Evolutionary conservation across 495 filamentous ascomycete species (phyloP).

Genomic region (Hypoxylon lienhwacheense): DNA sequence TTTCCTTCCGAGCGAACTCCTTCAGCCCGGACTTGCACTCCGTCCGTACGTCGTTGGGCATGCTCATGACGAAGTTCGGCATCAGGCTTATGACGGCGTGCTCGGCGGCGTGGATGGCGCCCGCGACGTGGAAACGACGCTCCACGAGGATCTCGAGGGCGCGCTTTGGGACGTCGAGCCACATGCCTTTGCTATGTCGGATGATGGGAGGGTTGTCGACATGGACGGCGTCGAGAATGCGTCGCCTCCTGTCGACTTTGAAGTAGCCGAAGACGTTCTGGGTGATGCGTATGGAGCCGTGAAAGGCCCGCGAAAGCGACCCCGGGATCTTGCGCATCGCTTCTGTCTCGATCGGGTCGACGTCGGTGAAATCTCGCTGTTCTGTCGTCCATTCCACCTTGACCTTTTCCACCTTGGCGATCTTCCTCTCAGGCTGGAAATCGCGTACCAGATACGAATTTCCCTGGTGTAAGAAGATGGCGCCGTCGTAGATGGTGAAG

Average conservation of each 20-base stretch:
- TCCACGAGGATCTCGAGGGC: conserved; percentile 78
- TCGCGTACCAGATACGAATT: conserved; percentile 88
- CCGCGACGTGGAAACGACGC: conserved; percentile 76
- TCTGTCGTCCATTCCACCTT: conserved; percentile 93
- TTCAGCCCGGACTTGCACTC: conserved; percentile 84
- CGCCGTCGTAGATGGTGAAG: conserved; percentile 96
- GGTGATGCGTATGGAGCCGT: conserved; percentile 78
- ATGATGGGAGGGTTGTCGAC: conserved; percentile 93
- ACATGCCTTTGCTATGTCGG: conserved; percentile 85
- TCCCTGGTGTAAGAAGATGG: conserved; percentile 96
- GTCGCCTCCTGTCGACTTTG: conserved; percentile 79
- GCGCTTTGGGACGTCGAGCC: conserved; percentile 83
- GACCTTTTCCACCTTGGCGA: conserved; percentile 73
- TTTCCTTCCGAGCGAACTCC: conserved; percentile 68
- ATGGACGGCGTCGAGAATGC: conserved; percentile 87
- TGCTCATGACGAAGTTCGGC: conserved; percentile 84
- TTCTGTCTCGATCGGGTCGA: conserved; percentile 88
- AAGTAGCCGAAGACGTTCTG: conserved; percentile 94
- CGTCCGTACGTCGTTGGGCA: conserved; percentile 84
- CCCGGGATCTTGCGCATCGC: conserved; percentile 66
- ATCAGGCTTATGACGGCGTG: conserved; percentile 85
- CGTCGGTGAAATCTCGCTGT: conserved; percentile 92
- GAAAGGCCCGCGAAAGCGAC: conserved; percentile 65
- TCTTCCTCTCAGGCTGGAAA: conserved; percentile 73
- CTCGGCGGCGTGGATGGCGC: conserved; percentile 90